Percentiles rank a stretch among this genome's conserved stretches.
These are phyloP conservation scores for Melampsora americana DNA, from an alignment of 1,284 basidiomycete genomes.

Conservation along the genomic window DNA sequence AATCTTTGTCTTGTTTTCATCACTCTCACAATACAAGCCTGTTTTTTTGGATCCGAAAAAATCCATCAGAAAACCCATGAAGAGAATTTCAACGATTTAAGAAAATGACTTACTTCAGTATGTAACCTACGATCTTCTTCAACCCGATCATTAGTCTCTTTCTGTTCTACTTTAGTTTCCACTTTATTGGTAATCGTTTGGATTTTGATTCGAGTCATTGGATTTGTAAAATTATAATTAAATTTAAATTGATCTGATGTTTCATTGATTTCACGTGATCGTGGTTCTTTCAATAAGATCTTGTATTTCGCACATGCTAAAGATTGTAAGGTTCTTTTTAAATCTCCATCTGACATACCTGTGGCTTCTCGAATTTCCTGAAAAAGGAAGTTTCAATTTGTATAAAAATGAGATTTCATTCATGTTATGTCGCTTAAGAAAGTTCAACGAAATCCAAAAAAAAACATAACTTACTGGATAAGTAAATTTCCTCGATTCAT, in stretches of 20 bases:
- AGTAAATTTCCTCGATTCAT: constrained; percentile 67
- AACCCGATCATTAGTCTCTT: constrained; percentile 83
- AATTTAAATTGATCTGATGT: constrained; percentile 79
- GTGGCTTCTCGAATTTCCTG: constrained; percentile 64
- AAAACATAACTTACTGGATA: constrained; percentile 62
- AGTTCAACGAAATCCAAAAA: background rate
- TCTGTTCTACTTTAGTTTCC: constrained; percentile 79
- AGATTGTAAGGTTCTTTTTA: constrained; percentile 88
- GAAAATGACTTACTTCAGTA: constrained; percentile 67
- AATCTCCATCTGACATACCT: constrained; percentile 69
- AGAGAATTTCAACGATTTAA: background rate
- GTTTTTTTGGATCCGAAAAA: constrained; percentile 34
- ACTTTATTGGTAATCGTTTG: constrained; percentile 80
- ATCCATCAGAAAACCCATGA: constrained; percentile 32
- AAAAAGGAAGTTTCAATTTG: no score
- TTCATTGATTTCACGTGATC: constrained; percentile 71
- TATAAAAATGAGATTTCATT: background rate
- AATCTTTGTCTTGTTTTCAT: constrained; percentile 96
- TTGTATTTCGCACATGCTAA: constrained; percentile 97
- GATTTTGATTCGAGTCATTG: constrained; percentile 89
- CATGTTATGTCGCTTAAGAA: background rate
- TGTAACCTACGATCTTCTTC: constrained; percentile 89
- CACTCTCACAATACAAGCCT: constrained; percentile 94
- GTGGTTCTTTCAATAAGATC: constrained; percentile 84
- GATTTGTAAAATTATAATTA: constrained; percentile 74